Evolutionary conservation across 2,329 filamentous ascomycete species (phyloP), one percentile per base, ranked within the genome.

Genomic region (Clarireedia monteithiana): DNA sequence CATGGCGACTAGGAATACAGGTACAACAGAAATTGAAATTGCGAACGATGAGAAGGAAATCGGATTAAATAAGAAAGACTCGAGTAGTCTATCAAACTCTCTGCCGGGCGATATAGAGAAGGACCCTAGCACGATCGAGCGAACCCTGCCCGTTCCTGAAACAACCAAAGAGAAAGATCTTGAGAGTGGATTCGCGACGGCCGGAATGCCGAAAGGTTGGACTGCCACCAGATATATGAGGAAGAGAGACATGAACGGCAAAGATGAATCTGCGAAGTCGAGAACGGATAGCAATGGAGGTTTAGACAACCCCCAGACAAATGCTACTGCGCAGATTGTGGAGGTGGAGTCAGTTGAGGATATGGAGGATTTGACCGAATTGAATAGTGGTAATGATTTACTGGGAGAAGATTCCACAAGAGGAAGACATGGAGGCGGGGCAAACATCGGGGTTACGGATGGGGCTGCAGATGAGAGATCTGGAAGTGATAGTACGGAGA

Each of bases 311-410:
- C 58, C 59, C 15, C 48, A 59, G 36, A 59, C 57, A 9, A 62
- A 59, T 39, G 57, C 46, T 5, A 59, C 42, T 46, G 58, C 39
- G 17, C 56, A 14, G 6, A 15, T n/a, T 14, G 34, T 58, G 45
- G 49, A 45, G 12, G 47, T 45, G 14, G 51, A 45, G 4, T 47
- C 52, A n/a, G 20, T 56, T 38, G 62, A 62, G 15, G 60, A 67
- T n/a, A 36, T 66, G 5, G 62, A 64, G 17, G 46, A 48, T 40
- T 36, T 50, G 46, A 38, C 39, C 39, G 60, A 67, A 30, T 51
- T 69, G 45, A 62, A 63, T 40, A 67, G 64, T 48, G 66, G 66
- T 55, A 67, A 69, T 57, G 66, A 64, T 39, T 59, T 67, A 39
- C 44, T 68, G 9, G 60, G 63, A 5, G 58, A 63, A 17, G 59